Evolutionary conservation across 2,329 filamentous ascomycete genomes (phyloP).

Genomic region (Lachnellula cervina): DNA sequence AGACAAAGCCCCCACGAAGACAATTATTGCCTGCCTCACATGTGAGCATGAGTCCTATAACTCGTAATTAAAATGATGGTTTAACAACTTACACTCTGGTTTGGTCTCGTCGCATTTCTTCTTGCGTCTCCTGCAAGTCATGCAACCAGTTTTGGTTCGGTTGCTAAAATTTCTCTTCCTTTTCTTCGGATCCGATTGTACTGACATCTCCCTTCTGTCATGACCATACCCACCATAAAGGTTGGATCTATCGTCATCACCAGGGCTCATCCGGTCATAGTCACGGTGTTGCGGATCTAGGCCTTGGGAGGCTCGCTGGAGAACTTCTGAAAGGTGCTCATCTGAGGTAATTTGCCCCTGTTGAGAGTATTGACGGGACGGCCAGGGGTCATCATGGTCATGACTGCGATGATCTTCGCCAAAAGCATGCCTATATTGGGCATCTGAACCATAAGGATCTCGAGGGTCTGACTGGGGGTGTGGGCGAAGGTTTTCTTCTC

Average conservation of each 20-base stretch:
- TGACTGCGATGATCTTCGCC: constrained; percentile 21
- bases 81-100: constrained; percentile 69
- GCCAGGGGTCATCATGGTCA: constrained; percentile 23
- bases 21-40: constrained; percentile 71
- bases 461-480: constrained; percentile 38
- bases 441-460: constrained; percentile 21
- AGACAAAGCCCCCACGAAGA: constrained; percentile 81
- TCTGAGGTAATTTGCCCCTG: constrained; percentile 44
- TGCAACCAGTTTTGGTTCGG: constrained; percentile 89
- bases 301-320: constrained; percentile 44
- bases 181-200: constrained; percentile 62
- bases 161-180: constrained; percentile 85
- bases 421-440: constrained; percentile 24
- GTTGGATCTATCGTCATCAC: constrained; percentile 35
- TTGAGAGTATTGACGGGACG: constrained; percentile 34
- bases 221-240: constrained; percentile 33
- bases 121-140: constrained; percentile 87
- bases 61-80: neutral
- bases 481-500: constrained; percentile 44
- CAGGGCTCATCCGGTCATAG: constrained; percentile 33
- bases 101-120: constrained; percentile 98
- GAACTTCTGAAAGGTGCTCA: constrained; percentile 45
- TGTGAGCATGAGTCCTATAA: constrained; percentile 9
- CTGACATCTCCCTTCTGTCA: constrained; percentile 29
- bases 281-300: constrained; percentile 33